phyloP scores from a whole-genome alignment of 2,329 filamentous ascomycete species.

The Aspergillus pseudoterreus region DNA sequence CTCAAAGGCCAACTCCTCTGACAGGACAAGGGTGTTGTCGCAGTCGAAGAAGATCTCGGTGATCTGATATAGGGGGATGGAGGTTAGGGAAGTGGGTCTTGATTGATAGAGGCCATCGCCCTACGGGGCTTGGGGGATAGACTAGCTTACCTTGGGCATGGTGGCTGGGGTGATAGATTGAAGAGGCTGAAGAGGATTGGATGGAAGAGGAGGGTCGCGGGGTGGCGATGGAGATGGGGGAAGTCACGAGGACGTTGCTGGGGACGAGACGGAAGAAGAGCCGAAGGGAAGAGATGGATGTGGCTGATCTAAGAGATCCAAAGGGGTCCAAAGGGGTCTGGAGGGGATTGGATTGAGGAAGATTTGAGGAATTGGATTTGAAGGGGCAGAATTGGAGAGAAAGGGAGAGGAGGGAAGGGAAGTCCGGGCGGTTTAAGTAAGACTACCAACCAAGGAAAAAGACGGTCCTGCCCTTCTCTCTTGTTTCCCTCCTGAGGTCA shows the following conservation, averaged over 20 bases:
- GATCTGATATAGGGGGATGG: constrained; percentile 46
- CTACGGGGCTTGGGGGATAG: not conserved
- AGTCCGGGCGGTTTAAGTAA: not conserved
- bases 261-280: not conserved
- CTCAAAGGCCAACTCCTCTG: constrained; percentile 86
- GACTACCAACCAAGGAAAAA: too few relatives aligned
- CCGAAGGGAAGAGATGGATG: not conserved
- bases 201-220: not conserved
- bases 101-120: not conserved
- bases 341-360: not conserved
- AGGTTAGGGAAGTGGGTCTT: constrained; percentile 14
- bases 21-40: constrained; percentile 90
- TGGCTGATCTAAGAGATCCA: not conserved
- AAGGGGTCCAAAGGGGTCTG: too few relatives aligned
- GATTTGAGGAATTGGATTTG: not conserved
- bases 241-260: not conserved
- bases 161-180: constrained; percentile 12
- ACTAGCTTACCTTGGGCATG: constrained; percentile 34
- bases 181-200: constrained; percentile 4
- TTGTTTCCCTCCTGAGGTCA: too few relatives aligned
- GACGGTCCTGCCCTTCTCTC: too few relatives aligned
- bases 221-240: not conserved
- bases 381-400: not conserved
- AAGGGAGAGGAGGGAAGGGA: not conserved
- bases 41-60: constrained; percentile 69